These are phyloP conservation scores for Cucurbitaria berberidis DNA, from an alignment of 2,329 filamentous ascomycete genomes.

Conservation along the genomic window DNA sequence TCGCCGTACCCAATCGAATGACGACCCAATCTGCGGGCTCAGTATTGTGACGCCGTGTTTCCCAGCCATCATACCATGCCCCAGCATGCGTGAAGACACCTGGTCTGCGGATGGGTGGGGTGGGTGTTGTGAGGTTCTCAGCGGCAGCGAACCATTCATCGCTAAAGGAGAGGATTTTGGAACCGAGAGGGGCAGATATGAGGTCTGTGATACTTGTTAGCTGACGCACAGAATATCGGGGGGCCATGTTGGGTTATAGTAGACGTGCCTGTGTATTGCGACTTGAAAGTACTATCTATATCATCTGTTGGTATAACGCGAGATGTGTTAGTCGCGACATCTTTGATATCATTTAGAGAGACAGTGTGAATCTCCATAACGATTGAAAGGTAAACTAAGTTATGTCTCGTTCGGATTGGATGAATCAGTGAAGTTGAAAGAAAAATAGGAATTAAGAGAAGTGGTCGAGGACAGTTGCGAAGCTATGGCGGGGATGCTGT, in stretches of 20 bases:
- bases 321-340: constrained; percentile 29
- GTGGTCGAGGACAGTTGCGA: constrained; percentile 2
- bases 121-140: constrained; percentile 64
- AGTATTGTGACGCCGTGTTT: constrained; percentile 66
- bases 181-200: constrained; percentile 59
- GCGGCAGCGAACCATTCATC: constrained; percentile 68
- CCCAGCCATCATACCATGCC: constrained; percentile 71
- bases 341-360: constrained; percentile 38
- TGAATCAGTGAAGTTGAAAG: not conserved
- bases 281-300: constrained; percentile 62
- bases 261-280: constrained; percentile 57
- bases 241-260: not conserved
- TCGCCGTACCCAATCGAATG: constrained; percentile 66
- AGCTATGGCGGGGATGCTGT: constrained; percentile 17
- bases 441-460: constrained; percentile 1
- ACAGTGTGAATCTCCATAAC: constrained; percentile 45
- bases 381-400: not conserved
- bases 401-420: not conserved
- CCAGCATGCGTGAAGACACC: constrained; percentile 66
- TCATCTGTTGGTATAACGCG: constrained; percentile 53
- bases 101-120: constrained; percentile 61
- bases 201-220: constrained; percentile 50
- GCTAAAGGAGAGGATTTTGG: constrained; percentile 61
- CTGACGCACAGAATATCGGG: not conserved
- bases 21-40: constrained; percentile 66